These are phyloP conservation scores for Globisporangium paddicum DNA, from an alignment of 352 stramenopile species.

Conservation along the genomic window DNA sequence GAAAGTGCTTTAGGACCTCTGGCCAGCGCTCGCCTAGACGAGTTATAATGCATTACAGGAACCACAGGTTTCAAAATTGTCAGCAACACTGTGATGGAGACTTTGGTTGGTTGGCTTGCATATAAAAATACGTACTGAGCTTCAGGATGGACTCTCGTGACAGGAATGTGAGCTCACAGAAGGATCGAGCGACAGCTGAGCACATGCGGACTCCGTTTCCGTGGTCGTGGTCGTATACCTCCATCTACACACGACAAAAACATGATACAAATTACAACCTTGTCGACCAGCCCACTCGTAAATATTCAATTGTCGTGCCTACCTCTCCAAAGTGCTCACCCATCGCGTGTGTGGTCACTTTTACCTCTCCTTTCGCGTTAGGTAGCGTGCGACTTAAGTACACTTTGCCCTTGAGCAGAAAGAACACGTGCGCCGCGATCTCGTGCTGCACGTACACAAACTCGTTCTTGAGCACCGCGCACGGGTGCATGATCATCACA, in stretches of 20 bases:
- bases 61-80: no score
- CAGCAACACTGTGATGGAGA: background rate
- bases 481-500: conserved; percentile 79
- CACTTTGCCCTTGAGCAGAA: conserved; percentile 73
- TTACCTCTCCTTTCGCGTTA: conserved; percentile 35
- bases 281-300: background rate
- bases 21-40: conserved; percentile 51
- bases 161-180: conserved; percentile 77
- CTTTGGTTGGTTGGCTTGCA: no score
- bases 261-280: background rate
- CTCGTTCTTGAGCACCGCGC: conserved; percentile 68
- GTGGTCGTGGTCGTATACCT: conserved; percentile 75
- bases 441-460: conserved; percentile 79
- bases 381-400: conserved; percentile 52
- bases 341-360: conserved; percentile 33
- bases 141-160: conserved; percentile 67
- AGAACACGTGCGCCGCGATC: conserved; percentile 82
- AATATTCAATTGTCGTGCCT: conserved; percentile 1
- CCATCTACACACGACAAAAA: conserved; percentile 30
- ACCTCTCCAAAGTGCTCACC: conserved; percentile 85
- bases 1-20: conserved; percentile 67
- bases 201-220: conserved; percentile 83
- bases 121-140: conserved; percentile 54
- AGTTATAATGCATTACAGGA: background rate
- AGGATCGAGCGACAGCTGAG: conserved; percentile 71